Evolutionary conservation across 352 stramenopile genomes (phyloP).

Genomic region (Globisporangium splendens): DNA sequence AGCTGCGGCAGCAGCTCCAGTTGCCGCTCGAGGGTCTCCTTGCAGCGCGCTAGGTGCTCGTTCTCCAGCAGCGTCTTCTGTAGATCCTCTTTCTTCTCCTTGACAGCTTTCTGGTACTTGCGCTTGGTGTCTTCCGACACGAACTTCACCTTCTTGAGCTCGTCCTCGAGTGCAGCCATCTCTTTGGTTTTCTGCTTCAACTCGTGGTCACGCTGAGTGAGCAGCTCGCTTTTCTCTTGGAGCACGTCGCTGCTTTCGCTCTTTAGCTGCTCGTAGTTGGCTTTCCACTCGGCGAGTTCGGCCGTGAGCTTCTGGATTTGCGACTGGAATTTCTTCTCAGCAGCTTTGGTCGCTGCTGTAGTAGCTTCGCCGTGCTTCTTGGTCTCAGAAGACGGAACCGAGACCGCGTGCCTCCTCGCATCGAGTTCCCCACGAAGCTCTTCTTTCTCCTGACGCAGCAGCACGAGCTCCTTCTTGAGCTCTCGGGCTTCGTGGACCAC

Average conservation of each 20-base stretch:
- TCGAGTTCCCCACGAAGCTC: conserved; percentile 35
- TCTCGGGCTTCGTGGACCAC: conserved; percentile 66
- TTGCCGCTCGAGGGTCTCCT: conserved; percentile 29
- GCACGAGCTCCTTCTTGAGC: conserved; percentile 72
- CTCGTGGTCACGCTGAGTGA: conserved; percentile 17
- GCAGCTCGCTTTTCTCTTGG: conserved; percentile 13
- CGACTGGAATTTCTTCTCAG: conserved; percentile 33
- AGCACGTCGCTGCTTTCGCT: conserved; percentile 31
- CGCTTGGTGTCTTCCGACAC: conserved; percentile 23
- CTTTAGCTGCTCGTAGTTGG: conserved; percentile 20
- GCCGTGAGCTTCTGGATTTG: conserved; percentile 25
- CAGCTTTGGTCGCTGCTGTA: conserved; percentile 18
- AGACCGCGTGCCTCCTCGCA: conserved; percentile 9
- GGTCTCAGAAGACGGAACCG: conserved; percentile 7
- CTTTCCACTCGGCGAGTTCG: conserved; percentile 14
- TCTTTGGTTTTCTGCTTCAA: conserved; percentile 22
- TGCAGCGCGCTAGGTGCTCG: conserved; percentile 26
- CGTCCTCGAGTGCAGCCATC: conserved; percentile 19
- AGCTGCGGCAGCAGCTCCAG: conserved; percentile 47
- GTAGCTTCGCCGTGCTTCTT: conserved; percentile 9
- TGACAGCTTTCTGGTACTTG: conserved; percentile 42
- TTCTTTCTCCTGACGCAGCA: conserved; percentile 74
- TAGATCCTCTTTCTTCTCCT: conserved; percentile 55
- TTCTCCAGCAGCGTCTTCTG: conserved; percentile 50
- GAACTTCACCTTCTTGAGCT: conserved; percentile 30